A percentile compares a stretch with the other conserved stretches of the same genome.
These are phyloP conservation scores for Nidula microcarpa DNA, from an alignment of 768 basidiomycete species.

Conservation along the genomic window DNA sequence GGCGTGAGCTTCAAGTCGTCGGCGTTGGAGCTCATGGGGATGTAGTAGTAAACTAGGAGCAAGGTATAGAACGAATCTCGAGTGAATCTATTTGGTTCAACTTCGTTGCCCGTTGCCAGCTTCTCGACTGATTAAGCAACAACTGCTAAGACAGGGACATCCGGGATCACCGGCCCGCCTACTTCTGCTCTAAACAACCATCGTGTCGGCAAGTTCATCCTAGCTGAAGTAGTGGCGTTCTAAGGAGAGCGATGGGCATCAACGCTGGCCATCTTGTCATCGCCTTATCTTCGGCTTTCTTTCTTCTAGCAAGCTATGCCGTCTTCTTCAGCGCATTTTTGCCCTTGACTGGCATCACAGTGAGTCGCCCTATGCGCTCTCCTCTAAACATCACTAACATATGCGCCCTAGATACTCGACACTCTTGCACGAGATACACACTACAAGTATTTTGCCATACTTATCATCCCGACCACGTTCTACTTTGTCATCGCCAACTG, in stretches of 20 bases:
- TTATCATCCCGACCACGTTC: slow-evolving; percentile 76
- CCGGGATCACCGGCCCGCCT: too few relatives aligned
- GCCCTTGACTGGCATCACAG: slow-evolving; percentile 47
- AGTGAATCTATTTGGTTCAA: too few relatives aligned
- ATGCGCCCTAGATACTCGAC: slow-evolving; percentile 51
- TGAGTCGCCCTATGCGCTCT: slow-evolving; percentile 25
- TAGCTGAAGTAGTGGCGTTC: too few relatives aligned
- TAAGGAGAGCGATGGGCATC: background rate
- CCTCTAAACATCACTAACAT: background rate
- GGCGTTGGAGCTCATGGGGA: too few relatives aligned
- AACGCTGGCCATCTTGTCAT: slow-evolving; percentile 47
- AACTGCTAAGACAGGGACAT: too few relatives aligned
- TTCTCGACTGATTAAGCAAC: too few relatives aligned
- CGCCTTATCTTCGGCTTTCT: slow-evolving; percentile 44
- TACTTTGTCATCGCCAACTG: slow-evolving; percentile 98
- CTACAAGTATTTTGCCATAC: slow-evolving; percentile 83
- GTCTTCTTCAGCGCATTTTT: slow-evolving; percentile 64
- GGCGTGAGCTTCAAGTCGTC: too few relatives aligned
- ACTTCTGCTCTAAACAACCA: too few relatives aligned
- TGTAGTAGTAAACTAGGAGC: too few relatives aligned
- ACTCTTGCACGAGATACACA: slow-evolving; percentile 68
- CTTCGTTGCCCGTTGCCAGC: too few relatives aligned
- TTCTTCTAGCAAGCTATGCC: slow-evolving; percentile 57
- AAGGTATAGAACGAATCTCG: too few relatives aligned
- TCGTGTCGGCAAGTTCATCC: too few relatives aligned